Conservation (phyloP, 306 rosid genomes). For the Acacia acuminata region DNA sequence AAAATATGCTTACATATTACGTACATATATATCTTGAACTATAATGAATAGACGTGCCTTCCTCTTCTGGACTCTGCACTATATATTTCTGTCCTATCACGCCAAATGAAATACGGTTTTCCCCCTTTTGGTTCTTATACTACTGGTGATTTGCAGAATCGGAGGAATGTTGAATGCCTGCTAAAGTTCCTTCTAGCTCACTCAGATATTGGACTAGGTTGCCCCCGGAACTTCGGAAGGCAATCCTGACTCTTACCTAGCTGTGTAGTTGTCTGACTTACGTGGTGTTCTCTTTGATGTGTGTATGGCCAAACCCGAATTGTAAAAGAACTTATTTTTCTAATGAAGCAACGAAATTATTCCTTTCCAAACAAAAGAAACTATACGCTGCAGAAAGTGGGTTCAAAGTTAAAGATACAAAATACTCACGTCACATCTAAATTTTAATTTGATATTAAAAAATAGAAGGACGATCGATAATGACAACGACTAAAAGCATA, state of each 20-base stretch:
- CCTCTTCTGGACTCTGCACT: background rate
- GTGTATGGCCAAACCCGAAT: background rate
- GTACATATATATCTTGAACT: background rate
- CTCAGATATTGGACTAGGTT: background rate
- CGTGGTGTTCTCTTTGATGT: background rate
- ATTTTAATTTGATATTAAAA: background rate
- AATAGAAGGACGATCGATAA: background rate
- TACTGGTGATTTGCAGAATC: slow-evolving; percentile 36
- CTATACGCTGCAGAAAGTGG: background rate
- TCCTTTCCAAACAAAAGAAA: background rate
- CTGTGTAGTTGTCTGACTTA: background rate
- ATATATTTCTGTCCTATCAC: background rate
- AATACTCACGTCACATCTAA: background rate
- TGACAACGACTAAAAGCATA: background rate
- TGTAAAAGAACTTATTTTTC: background rate
- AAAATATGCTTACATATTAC: background rate
- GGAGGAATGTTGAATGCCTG: slow-evolving; percentile 38
- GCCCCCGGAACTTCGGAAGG: background rate
- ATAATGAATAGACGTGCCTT: background rate
- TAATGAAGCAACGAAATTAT: background rate
- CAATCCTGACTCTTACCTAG: background rate
- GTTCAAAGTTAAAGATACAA: background rate
- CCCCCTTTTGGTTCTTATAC: background rate
- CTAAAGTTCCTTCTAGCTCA: background rate
- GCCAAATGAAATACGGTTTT: background rate